Evolutionary conservation across 768 basidiomycete species (phyloP), one percentile per base, ranked within the genome.

Genomic region (Paxillus ammoniavirescens): DNA sequence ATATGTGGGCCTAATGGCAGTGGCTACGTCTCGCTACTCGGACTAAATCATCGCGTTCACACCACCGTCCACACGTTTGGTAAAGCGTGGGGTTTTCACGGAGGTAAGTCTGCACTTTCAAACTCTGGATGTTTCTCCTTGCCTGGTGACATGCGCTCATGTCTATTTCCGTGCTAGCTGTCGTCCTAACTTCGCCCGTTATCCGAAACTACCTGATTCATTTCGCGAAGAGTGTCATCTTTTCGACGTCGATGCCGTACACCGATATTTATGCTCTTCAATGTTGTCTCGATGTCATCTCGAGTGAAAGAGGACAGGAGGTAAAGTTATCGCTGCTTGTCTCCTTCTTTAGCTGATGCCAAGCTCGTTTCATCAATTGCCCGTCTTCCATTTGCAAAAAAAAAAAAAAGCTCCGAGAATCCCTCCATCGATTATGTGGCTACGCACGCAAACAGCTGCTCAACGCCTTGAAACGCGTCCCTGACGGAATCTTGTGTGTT

Each of bases 31-130:
- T 64, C 71, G 36, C 56, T 66, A 15, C 67, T 82, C 5, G 77
- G 77, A 0, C 63, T 81, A 38, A 69, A 73, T 44, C 63, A 72
- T 15, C 71, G 75, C 14, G 66, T 83, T 3, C 69, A 73, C 2
- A 74, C 80, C 5, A 69, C 75, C 21, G 56, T 84, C 13, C 78
- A 81, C 61, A 82, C 81, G 0, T 82, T 84, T 56, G 77, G 81
- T 9, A 84, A 85, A 56, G 64, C 40, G 1, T 65, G 61, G 61
- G 61, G 64, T 46, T 59, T 52, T 23, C 59, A 54, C 8, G 59
- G 64, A 37, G 64, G 64, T 56, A 6, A 33, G 5, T 30, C 8
- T 30, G 1, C 5, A 33, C 33, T 33, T 10, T 3, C 21, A 21
- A 21, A 21, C 21, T 21, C 21, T 21, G 21, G 8, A 10, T 33